A percentile compares a stretch with the other conserved stretches of the same genome.
Evolutionary conservation across 495 filamentous ascomycete genomes (phyloP).

Genomic region (Hyaloscypha variabilis): DNA sequence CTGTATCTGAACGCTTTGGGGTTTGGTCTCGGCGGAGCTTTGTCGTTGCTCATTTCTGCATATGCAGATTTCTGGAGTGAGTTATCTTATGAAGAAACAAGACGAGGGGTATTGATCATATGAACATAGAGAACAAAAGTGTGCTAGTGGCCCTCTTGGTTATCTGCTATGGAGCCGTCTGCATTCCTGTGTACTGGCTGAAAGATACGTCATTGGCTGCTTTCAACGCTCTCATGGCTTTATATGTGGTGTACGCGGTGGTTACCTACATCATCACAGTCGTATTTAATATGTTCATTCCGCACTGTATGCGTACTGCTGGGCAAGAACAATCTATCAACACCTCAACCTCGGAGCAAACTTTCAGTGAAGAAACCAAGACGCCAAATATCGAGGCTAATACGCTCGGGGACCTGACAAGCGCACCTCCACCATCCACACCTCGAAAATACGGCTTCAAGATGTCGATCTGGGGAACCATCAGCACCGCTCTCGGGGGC

Average conservation of each 20-base stretch:
- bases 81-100: not conserved
- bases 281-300: conserved; percentile 10
- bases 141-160: not conserved
- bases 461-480: no score
- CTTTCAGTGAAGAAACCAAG: not conserved
- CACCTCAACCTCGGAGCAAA: not conserved
- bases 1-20: conserved; percentile 8
- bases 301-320: conserved; percentile 8
- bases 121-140: conserved; percentile 10
- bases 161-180: not conserved
- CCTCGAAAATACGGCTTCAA: no score
- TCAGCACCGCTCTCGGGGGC: no score
- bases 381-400: not conserved
- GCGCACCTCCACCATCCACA: no score
- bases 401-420: not conserved
- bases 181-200: conserved; percentile 7
- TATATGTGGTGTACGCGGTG: conserved; percentile 10
- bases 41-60: conserved; percentile 1
- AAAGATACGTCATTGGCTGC: not conserved
- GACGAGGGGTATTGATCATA: not conserved
- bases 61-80: conserved; percentile 15
- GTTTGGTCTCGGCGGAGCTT: conserved; percentile 8
- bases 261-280: conserved; percentile 1
- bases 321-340: not conserved
- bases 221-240: not conserved